Evolutionary conservation across 2,329 filamentous ascomycete species (phyloP), one percentile per base, ranked within the genome.

Genomic region (Exserohilum turcica): DNA sequence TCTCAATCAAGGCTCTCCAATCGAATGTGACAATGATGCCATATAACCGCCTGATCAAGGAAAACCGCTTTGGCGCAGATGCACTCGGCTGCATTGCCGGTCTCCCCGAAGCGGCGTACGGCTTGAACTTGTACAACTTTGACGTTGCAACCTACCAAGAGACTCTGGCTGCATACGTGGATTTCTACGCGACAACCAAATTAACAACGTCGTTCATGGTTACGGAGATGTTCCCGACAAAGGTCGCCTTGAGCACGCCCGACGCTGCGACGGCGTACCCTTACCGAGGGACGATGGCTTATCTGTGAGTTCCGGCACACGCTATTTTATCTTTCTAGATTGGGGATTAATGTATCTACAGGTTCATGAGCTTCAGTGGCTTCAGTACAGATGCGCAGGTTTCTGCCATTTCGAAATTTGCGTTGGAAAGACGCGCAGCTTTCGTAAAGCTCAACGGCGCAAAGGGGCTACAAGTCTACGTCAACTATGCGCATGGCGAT

Each of bases 331-430:
- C 8, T 4, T 8, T 19, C 6, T 8, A 8, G 16, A 29, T 9
- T 28, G 15, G 2, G 2, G n/a, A 19, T 13, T 37, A 36, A 46
- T 27, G 2, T 3, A 8, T 8, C 5, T 15, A 12, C 10, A 46
- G 47, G 8, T 50, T 50, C 33, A 36, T 51, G 28, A 51, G 48
- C 39, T 45, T 45, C 18, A 50, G 39, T 21, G 47, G 47, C 32
- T 50, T 50, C 12, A 37, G 32, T 1, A 50, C 47, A 3, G 32
- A 38, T 32, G n/a, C 39, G 12, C 47, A 50, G 15, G 38, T 21
- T 5, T 50, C 32, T 1, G 39, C 29, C 9, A 50, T 50, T 29
- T 32, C 21, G 15, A 16, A 18, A 7, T 50, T 50, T 16, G 39
- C 39, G 10, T 12, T 43, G 24, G 29, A 36, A 13, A 31, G 39